phyloP scores from a whole-genome alignment of 345 rosid species.

The Populus tremula region DNA sequence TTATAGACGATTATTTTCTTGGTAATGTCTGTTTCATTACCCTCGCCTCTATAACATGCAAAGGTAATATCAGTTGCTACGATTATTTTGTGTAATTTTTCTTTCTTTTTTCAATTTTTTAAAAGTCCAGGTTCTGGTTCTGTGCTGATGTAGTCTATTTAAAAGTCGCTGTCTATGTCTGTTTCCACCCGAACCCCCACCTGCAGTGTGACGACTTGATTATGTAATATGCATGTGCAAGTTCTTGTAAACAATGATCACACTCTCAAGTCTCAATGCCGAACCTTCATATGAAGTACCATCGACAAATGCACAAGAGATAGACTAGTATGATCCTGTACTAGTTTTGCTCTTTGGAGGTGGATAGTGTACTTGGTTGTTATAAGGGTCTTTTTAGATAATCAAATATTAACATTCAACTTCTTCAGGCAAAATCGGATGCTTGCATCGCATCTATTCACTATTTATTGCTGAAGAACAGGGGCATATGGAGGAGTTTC shows the following conservation, averaged over 20 bases:
- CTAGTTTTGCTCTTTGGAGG: background rate
- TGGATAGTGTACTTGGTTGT: background rate
- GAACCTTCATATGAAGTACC: background rate
- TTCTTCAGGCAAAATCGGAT: background rate
- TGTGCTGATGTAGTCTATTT: conserved; percentile 14
- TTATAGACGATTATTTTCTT: background rate
- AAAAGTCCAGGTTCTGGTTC: background rate
- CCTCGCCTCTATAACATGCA: background rate
- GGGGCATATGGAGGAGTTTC: background rate
- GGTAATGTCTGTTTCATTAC: background rate
- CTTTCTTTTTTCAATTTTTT: background rate
- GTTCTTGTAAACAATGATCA: background rate
- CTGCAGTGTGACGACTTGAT: background rate
- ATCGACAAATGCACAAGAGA: background rate
- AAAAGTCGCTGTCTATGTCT: conserved; percentile 1
- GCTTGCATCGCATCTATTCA: background rate
- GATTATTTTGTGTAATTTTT: background rate
- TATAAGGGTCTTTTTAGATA: background rate
- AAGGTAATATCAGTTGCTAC: background rate
- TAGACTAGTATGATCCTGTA: background rate
- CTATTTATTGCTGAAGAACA: background rate
- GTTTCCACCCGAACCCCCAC: conserved; percentile 2
- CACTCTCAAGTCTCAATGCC: background rate
- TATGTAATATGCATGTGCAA: background rate
- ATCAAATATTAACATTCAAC: background rate